Evolutionary conservation across 768 basidiomycete species (phyloP), one percentile per base, ranked within the genome.

Genomic region (Phallus indusiatus): DNA sequence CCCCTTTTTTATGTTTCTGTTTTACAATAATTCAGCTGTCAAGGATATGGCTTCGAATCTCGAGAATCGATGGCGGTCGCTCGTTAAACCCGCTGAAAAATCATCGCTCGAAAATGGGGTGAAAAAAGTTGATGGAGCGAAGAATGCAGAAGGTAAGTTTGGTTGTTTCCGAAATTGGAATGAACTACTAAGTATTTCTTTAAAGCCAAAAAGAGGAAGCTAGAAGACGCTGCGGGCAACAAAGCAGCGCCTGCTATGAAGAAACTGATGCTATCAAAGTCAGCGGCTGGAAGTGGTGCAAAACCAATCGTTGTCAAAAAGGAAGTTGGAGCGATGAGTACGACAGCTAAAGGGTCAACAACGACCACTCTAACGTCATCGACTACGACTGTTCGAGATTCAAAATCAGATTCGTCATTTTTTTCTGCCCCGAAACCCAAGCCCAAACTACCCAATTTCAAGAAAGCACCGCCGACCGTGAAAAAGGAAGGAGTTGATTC

Each of bases 31-130:
- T 71, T 71, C 78, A 92, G 90, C 90, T 75, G 81, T 90, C 85
- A 88, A 90, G 84, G 90, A 92, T 76, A 89, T 92, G 87, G 90
- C 90, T 66, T 82, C 81, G 70, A 90, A 89, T 76, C 77, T 92
- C 75, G 88, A 90, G 73, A 82, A 82, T 67, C 84, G 83, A 75
- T 92, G 90, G 90, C 82, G 87, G 60, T 74, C 75, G 62, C 73
- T 88, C 70, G 75, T 86, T 67, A 74, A 68, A 66, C 69, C 66
- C 67, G 66, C 63, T 66, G 65, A 81, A 76, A 57, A 61, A 51
- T 54, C 60, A 18, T 20, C 48, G n/a, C 49, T 47, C 47, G 57
- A 59, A 20, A 52, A 47, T 35, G 50, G 57, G 20, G 18, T 71
- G 59, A 81, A 74, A 76, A 69, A 67, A 65, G 65, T 46, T 65